Percentiles rank a stretch among this genome's conserved stretches.
These are phyloP conservation scores for Limonium bicolor DNA, from an alignment of 148 eudicot species.

Conservation along the genomic window DNA sequence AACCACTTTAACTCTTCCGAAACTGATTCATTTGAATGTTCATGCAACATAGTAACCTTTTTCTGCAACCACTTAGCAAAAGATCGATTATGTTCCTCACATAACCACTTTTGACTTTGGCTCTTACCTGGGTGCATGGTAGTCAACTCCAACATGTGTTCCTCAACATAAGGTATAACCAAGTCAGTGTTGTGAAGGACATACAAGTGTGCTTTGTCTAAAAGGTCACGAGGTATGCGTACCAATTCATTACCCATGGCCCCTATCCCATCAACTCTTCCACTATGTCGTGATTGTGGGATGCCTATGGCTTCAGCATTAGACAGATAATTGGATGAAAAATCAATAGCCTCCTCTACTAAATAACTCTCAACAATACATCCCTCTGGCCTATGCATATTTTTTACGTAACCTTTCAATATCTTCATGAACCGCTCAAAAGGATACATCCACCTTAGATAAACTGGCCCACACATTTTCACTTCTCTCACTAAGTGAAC, in stretches of 20 bases:
- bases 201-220: not conserved
- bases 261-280: too few relatives aligned
- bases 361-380: constrained; percentile 6
- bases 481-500: constrained; percentile 2
- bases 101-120: not conserved
- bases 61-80: not conserved
- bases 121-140: not conserved
- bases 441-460: constrained; percentile 6
- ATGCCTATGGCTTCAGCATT: too few relatives aligned
- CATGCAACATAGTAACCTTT: not conserved
- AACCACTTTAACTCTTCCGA: not conserved
- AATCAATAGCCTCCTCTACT: constrained; percentile 6
- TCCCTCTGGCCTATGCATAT: constrained; percentile 1
- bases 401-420: constrained; percentile 3
- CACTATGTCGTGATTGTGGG: too few relatives aligned
- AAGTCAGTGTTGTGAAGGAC: not conserved
- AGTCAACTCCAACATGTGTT: not conserved
- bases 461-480: constrained; percentile 1
- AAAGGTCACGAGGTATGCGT: too few relatives aligned
- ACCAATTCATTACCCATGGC: too few relatives aligned
- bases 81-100: not conserved
- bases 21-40: not conserved
- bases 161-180: not conserved
- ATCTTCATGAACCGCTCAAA: constrained; percentile 7
- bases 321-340: not conserved